Evolutionary conservation across 352 stramenopile species (phyloP), one percentile per base, ranked within the genome.

Genomic region (Globisporangium nagaii): DNA sequence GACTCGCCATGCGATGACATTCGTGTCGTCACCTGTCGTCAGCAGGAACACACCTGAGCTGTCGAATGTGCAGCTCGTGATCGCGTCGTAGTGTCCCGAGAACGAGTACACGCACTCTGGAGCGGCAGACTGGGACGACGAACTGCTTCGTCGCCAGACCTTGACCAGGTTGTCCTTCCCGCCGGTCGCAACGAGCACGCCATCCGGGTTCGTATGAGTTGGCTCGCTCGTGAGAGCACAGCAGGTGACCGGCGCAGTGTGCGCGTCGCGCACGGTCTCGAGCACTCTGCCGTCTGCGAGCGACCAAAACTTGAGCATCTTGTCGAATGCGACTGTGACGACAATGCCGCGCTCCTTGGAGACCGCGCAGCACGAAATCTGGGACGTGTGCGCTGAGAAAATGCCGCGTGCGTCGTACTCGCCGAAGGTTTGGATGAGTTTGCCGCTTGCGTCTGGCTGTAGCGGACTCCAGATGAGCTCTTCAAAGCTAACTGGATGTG

Each of bases 101-200:
- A 88, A 44, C 25, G 63, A 60, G 52, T 67, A 84, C 13, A 86
- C 53, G 22, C 67, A 81, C 40, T 85, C 63, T 0, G 65, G 42
- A 53, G 28, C 7, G 35, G 12, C 1, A 34, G 17, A 1, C 39
- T 12, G 3, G 47, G 59, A 10, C 28, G 42, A 43, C 6, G 19
- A n/a, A 25, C 12, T 31, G 11, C 24, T 32, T 9, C 64, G 58
- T 3, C 64, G 53, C 78, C 78, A 86, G 0, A 88, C 62, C 53
- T 86, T 88, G 24, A 86, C 68, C n/a, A 84, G 47, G 24, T 86
- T 86, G 58, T 86, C 78, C 19, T 73, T 76, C 8, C 59, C 78
- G 24, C 73, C 73, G 15, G 75, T 88, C 4, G 75, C 73, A 12
- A 86, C 49, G 4, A 85, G 32, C 31, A 79, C 65, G 1, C 80